Percentiles rank a stretch among this genome's conserved stretches.
These are phyloP conservation scores for Termitomyces sp. DNA, from an alignment of 768 basidiomycete genomes.

Conservation along the genomic window DNA sequence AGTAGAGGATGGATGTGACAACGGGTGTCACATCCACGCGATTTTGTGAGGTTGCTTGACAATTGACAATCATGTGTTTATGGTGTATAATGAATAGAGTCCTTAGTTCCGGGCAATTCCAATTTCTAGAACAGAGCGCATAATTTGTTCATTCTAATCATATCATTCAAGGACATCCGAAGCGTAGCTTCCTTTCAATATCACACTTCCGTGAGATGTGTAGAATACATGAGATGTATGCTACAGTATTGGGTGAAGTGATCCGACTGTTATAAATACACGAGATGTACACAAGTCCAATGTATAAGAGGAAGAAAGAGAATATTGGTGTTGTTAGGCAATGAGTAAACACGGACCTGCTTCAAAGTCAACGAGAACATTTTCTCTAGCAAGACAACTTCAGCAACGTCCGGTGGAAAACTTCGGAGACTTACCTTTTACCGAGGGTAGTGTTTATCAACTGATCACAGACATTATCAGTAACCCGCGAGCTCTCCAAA, in stretches of 20 bases:
- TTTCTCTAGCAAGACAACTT: constrained; percentile 1
- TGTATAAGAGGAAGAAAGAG: background rate
- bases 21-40: constrained; percentile 11
- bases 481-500: constrained; percentile 34
- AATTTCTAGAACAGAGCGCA: background rate
- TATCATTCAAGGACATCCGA: background rate
- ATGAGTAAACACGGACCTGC: constrained; percentile 52
- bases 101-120: background rate
- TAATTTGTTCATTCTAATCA: background rate
- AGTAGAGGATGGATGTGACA: constrained; percentile 13
- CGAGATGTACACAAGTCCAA: constrained; percentile 4
- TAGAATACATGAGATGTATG: constrained; percentile 1
- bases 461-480: constrained; percentile 36
- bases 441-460: constrained; percentile 39
- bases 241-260: constrained; percentile 1
- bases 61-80: constrained; percentile 11
- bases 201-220: background rate
- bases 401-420: background rate
- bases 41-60: background rate
- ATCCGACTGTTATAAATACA: constrained; percentile 7
- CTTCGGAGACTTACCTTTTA: constrained; percentile 27
- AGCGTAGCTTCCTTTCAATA: background rate
- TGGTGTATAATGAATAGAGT: background rate
- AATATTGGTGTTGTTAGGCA: constrained; percentile 26
- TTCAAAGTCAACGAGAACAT: constrained; percentile 41